These are phyloP conservation scores for Laguncularia racemosa DNA, from an alignment of 345 rosid species.

Conservation along the genomic window DNA sequence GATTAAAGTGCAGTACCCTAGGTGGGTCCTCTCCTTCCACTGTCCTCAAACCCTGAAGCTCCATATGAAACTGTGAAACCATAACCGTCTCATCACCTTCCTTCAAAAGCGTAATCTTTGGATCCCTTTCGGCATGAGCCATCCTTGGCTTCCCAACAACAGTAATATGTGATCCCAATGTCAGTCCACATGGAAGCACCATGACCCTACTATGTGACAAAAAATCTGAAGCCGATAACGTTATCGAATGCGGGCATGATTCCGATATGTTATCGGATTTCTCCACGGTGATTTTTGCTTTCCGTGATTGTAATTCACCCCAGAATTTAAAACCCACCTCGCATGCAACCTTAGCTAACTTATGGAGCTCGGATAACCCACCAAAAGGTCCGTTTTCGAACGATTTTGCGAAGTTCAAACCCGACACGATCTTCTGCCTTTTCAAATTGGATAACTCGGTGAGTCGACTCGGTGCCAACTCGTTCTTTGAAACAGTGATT, in stretches of 20 bases:
- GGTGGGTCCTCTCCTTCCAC: conserved; percentile 99
- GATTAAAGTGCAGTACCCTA: conserved; percentile 78
- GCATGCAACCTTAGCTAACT: conserved; percentile 66
- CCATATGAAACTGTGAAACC: conserved; percentile 84
- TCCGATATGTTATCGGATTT: conserved; percentile 29
- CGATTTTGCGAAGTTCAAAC: conserved; percentile 41
- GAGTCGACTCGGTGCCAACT: conserved; percentile 18
- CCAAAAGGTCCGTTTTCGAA: conserved; percentile 46
- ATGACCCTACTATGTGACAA: conserved; percentile 33
- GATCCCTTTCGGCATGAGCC: conserved; percentile 52
- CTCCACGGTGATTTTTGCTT: conserved; percentile 7
- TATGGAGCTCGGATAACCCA: conserved; percentile 69
- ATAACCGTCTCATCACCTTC: conserved; percentile 38
- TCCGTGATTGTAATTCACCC: conserved; percentile 53
- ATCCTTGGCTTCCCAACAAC: conserved; percentile 72
- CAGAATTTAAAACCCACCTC: conserved; percentile 64
- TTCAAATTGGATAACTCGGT: conserved; percentile 3
- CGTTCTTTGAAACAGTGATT: conserved; percentile 29
- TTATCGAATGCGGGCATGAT: conserved; percentile 58
- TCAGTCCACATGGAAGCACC: conserved; percentile 82
- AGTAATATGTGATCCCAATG: conserved; percentile 82
- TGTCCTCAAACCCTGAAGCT: conserved; percentile 74
- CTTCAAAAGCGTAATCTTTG: conserved; percentile 39
- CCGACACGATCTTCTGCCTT: conserved; percentile 32
- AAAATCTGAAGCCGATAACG: conserved; percentile 55